phyloP scores from a whole-genome alignment of 129 eudicot genomes.

The Artemisia tridentata region DNA sequence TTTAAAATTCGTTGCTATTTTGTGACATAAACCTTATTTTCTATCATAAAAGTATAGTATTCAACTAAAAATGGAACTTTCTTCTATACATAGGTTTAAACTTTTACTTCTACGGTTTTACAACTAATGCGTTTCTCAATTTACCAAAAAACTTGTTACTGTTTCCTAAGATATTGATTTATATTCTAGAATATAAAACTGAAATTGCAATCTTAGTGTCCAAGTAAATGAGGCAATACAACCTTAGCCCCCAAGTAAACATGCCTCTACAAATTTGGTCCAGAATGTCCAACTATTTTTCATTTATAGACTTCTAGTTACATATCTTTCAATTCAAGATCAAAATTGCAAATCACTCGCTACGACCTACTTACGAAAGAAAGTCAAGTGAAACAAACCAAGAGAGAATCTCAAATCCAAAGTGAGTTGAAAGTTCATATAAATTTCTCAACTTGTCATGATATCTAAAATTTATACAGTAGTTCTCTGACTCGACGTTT shows the following conservation, averaged over 20 bases:
- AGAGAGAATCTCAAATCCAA: too few relatives aligned
- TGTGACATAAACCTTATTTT: too few relatives aligned
- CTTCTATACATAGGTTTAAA: too few relatives aligned
- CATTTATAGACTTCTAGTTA: background rate
- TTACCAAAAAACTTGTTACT: background rate
- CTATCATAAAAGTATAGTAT: too few relatives aligned
- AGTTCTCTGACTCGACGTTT: too few relatives aligned
- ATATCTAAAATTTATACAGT: too few relatives aligned
- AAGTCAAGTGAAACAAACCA: too few relatives aligned
- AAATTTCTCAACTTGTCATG: too few relatives aligned
- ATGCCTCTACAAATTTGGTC: background rate
- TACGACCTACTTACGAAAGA: too few relatives aligned
- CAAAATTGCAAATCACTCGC: background rate
- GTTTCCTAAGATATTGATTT: background rate
- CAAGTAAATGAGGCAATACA: slow-evolving; percentile 12
- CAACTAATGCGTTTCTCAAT: background rate
- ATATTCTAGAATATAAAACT: background rate
- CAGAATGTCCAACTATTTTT: background rate
- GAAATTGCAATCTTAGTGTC: slow-evolving; percentile 17
- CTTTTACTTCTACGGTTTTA: background rate
- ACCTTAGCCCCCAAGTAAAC: slow-evolving; percentile 10
- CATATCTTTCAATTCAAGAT: background rate
- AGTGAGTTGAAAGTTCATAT: too few relatives aligned
- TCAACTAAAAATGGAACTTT: too few relatives aligned
- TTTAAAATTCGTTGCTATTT: too few relatives aligned